Base-by-base conservation (phyloP, 345 rosid genomes). In the Gossypium mustelinum region DNA sequence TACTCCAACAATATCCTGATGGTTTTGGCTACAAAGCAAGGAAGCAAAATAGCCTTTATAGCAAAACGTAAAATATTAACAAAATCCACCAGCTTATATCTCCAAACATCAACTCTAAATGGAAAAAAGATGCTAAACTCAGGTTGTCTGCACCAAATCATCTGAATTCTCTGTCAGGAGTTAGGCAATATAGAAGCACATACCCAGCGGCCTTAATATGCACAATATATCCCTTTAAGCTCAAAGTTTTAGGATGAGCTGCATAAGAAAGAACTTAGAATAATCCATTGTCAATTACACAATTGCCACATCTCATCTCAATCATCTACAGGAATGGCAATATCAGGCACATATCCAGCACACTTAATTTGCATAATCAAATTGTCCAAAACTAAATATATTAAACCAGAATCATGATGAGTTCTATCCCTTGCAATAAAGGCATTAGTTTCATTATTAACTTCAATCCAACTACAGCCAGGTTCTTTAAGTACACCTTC, bases 381-480 rank as follows among this genome's bases (percentile, higher is more conserved):
- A 80, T 81, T 78, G 25, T 85, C 77, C 72, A 89, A 61, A 11
- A 82, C 79, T 76, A 77, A 78, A 73, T 73, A 86, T 20, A 85
- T 87, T 25, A 76, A 81, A 70, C 77, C 75, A 2, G 86, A 73
- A 20, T 78, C 73, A 54, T 48, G 25, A 75, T 87, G 92, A 73
- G 84, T 75, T 79, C 65, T 58, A 72, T 87, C 94, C 77, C 82
- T 89, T 11, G 92, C 88, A 77, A 85, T 64, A 84, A 92, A 92
- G 41, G 84, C 81, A 69, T 84, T 81, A 74, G 69, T 75, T 58
- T 81, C 81, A n/a, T 84, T 79, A 44, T 79, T 61, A 25, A 84
- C 76, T 79, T 82, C 83, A 78, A 89, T 84, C 94, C 91, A 89
- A 85, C 97, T 93, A 75, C 74, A 65, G 41, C 98, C 98, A 2